Percentiles rank a stretch among this genome's conserved stretches.
These are phyloP conservation scores for Trichoderma hamatum DNA, from an alignment of 2,329 filamentous ascomycete species.

Conservation along the genomic window DNA sequence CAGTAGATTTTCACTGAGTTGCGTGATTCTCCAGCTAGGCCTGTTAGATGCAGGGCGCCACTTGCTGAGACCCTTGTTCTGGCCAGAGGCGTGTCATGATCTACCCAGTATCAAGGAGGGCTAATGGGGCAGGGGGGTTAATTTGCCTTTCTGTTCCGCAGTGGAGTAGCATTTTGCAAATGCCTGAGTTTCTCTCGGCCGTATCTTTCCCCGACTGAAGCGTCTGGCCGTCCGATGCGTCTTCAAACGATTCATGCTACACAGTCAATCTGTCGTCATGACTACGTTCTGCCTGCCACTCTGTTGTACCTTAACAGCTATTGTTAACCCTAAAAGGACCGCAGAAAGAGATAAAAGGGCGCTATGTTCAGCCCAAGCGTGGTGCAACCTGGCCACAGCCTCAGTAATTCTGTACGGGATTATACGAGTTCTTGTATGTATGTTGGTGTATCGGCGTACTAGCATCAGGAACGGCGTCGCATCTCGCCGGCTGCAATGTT, in stretches of 20 bases:
- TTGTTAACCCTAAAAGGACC: neutral
- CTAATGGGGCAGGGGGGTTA: neutral
- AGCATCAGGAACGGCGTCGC: neutral
- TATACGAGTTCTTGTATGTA: neutral
- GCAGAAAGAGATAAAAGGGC: neutral
- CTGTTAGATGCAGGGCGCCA: conserved; percentile 21
- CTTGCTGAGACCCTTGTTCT: conserved; percentile 16
- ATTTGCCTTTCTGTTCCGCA: neutral
- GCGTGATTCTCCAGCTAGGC: conserved; percentile 23
- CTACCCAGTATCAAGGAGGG: conserved; percentile 25
- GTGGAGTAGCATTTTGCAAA: neutral
- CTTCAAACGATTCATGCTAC: conserved; percentile 1
- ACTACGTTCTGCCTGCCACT: conserved; percentile 4
- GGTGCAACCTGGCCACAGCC: neutral
- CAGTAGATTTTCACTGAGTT: conserved; percentile 24
- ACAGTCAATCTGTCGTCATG: conserved; percentile 20
- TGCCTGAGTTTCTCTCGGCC: neutral
- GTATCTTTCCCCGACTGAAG: neutral
- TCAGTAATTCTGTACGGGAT: neutral
- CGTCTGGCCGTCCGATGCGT: neutral
- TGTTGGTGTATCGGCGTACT: conserved; percentile 2
- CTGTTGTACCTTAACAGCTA: neutral
- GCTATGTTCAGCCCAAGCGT: neutral
- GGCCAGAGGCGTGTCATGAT: conserved; percentile 27
- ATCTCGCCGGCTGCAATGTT: neutral